Evolutionary conservation across 2,329 filamentous ascomycete genomes (phyloP), one percentile per base, ranked within the genome.

Genomic region (Fusarium goolgardi): DNA sequence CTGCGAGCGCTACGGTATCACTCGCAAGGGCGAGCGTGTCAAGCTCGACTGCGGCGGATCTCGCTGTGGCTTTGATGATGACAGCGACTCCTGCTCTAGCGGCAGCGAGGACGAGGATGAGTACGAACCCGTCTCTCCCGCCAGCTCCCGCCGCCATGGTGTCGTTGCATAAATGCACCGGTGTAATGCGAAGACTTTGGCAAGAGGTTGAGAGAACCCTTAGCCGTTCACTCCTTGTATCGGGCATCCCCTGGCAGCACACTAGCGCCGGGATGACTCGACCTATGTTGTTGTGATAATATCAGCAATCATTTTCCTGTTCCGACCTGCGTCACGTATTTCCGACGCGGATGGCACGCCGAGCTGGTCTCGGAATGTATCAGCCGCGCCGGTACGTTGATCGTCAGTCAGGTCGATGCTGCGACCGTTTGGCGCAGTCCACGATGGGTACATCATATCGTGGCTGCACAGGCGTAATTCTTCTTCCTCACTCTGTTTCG

Each of bases 1-100:
- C 70, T 98, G 95, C 83, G 93, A 97, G 81, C 92, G 94, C 83
- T 97, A 96, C 84, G 95, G 94, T 74, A 97, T 98, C 84, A 97
- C 94, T 70, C 92, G 94, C 82, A 90, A 91, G 80, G 94, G 94
- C 77, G 91, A 96, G 80, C 90, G 94, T 76, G 91, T 98, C 86
- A 96, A 95, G 87, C 89, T 97, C 79, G 94, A 97, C 87, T 98
- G 95, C 77, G 94, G 94, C 73, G 95, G 95, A 73, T 85, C 89
- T 65, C 90, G 93, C 78, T 97, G 95, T 82, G 92, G 93, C 76
- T 96, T 92, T 82, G 87, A 86, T 69, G 90, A 92, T 75, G 88
- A 91, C 64, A 87, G 85, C 67, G 86, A 83, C 54, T 86, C 65
- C 25, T 93, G 90, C 84, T 93, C 89, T 71, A 91, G 86, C 73